Base-by-base conservation (phyloP, 345 rosid species). In the Luvunga scandens region DNA sequence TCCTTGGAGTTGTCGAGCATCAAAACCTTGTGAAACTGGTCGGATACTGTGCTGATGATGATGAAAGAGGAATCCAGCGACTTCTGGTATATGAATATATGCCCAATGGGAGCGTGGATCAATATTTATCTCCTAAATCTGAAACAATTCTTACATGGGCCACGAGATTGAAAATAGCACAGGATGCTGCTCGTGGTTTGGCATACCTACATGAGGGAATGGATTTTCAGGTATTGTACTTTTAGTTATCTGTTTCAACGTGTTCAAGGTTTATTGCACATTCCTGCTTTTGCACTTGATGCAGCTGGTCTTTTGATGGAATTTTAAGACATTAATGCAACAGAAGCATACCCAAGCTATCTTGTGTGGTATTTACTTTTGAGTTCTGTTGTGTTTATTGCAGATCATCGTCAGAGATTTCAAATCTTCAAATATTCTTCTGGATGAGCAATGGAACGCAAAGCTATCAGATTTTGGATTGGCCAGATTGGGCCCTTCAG, bases 11-110 rank as follows among this genome's bases (percentile, higher is more conserved):
- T 53, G 90, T 90, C 7, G 94, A 93, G 89, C 97, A 95, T 87
- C 85, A 89, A 53, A 95, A 93, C 89, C 94, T 95, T 75, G 98
- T 93, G 73, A 92, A 91, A 66, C 79, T 95, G 70, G 73, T 93
- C 65, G 99, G 99, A 7, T 93, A 95, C 66, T 93, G 95, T 77
- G 99, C 99, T 3, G 98, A 91, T 56, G 99, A 95, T 75, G 98
- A 91, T 81, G 98, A 95, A 78, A 89, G 98, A 77, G 98, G 98
- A 72, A 93, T 90, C 33, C 98, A 95, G 76, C 85, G 98, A 75
- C 94, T 95, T 80, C 84, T 95, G 80, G 75, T 95, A 18, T 93
- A 93, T 76, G 98, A 95, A 68, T 93, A 81, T 83, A 89, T 93
- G 99, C 91, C 93, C 14, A 93, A 91, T 67, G 86, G 80, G 84